Conservation (phyloP, 2,329 filamentous ascomycete genomes). For the Lithohypha guttulata region DNA sequence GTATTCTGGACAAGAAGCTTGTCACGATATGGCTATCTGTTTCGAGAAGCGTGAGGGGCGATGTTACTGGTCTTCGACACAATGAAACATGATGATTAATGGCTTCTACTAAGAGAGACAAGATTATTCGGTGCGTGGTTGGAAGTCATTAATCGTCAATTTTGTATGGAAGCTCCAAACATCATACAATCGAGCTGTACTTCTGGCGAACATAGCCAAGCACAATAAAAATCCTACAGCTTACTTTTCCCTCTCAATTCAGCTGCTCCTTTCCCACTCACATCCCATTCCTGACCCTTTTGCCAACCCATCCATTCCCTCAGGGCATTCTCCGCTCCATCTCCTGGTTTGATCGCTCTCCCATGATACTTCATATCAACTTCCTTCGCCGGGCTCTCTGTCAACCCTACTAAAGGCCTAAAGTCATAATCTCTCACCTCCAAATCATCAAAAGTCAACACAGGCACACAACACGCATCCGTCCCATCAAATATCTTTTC, state of each 20-base stretch:
- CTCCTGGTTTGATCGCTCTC: constrained; percentile 50
- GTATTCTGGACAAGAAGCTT: too few species aligned
- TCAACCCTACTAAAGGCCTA: constrained; percentile 41
- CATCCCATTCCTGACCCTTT: constrained; percentile 59
- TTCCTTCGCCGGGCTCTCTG: constrained; percentile 56
- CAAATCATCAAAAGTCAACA: constrained; percentile 65
- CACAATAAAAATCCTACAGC: too few species aligned
- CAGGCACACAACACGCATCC: constrained; percentile 86
- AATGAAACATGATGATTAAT: too few species aligned
- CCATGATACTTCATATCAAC: constrained; percentile 56
- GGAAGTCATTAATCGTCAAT: too few species aligned
- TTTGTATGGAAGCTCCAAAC: too few species aligned
- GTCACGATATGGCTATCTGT: too few species aligned
- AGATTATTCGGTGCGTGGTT: too few species aligned
- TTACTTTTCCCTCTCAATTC: constrained; percentile 35
- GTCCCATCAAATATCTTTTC: constrained; percentile 77
- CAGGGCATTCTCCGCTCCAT: constrained; percentile 61
- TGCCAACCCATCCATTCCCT: constrained; percentile 67
- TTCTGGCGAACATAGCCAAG: too few species aligned
- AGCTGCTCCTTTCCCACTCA: constrained; percentile 49
- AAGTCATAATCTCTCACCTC: constrained; percentile 45
- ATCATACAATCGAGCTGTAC: not conserved
- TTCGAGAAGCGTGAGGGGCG: too few species aligned
- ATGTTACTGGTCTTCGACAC: too few species aligned
- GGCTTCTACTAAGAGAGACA: too few species aligned